phyloP scores from a whole-genome alignment of 2,329 filamentous ascomycete genomes.

The Fusarium acutatum region DNA sequence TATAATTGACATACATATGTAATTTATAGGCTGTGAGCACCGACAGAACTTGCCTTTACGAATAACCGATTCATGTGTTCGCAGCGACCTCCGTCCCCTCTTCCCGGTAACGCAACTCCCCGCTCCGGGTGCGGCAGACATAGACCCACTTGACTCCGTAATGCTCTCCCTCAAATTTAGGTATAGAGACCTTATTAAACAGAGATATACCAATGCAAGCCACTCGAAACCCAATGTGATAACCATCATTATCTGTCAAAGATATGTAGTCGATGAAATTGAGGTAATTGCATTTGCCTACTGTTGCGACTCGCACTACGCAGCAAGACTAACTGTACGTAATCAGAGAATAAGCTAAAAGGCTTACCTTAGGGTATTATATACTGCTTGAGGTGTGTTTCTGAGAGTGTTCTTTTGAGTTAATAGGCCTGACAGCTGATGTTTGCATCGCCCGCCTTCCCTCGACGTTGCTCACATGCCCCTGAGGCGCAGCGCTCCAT shows the following conservation, averaged over 20 bases:
- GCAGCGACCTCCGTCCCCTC: too few relatives aligned
- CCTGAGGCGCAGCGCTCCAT: slow-evolving; percentile 20
- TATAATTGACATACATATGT: not conserved
- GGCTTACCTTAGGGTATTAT: not conserved
- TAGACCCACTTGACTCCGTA: not conserved
- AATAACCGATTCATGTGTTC: not conserved
- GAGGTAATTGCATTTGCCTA: not conserved
- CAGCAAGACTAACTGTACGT: not conserved
- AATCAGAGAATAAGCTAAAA: not conserved
- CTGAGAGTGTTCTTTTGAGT: not conserved
- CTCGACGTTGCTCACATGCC: slow-evolving; percentile 25
- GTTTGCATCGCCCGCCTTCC: not conserved
- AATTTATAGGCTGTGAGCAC: not conserved
- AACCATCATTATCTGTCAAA: not conserved
- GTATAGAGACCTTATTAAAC: not conserved
- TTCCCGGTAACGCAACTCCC: not conserved
- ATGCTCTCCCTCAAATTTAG: not conserved
- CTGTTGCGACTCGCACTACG: not conserved
- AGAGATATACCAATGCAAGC: not conserved
- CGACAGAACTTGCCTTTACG: not conserved
- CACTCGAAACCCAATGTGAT: not conserved
- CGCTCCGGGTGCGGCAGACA: not conserved
- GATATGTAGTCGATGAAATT: not conserved
- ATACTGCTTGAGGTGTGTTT: not conserved
- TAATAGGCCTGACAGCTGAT: not conserved